Evolutionary conservation across 2,329 filamentous ascomycete species (phyloP).

Genomic region (Cladosporium sp.): DNA sequence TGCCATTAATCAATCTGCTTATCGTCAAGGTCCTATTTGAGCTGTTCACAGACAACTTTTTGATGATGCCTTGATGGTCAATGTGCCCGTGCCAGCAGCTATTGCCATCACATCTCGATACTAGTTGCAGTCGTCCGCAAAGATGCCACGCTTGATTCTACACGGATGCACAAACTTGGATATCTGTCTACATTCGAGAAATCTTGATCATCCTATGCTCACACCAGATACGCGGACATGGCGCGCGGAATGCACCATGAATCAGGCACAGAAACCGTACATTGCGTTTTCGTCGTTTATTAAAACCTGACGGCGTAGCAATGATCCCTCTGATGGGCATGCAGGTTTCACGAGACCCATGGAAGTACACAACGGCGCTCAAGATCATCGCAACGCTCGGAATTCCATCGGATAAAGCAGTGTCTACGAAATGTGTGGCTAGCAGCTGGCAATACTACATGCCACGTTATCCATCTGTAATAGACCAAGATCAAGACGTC

Average conservation of each 20-base stretch:
- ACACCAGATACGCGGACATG: neutral
- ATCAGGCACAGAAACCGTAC: neutral
- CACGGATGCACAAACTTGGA: neutral
- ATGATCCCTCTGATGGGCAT: neutral
- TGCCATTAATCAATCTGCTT: neutral
- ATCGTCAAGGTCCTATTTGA: neutral
- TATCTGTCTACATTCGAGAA: neutral
- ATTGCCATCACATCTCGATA: neutral
- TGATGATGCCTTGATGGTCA: neutral
- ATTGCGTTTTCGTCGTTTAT: neutral
- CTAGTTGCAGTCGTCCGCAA: neutral
- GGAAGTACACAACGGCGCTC: neutral
- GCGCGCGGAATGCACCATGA: neutral
- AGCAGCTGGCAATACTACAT: neutral
- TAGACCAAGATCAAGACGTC: constrained; percentile 9
- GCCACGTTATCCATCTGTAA: neutral
- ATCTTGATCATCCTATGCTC: neutral
- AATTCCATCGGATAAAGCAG: neutral
- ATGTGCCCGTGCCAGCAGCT: neutral
- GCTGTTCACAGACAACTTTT: neutral
- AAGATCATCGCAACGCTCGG: neutral
- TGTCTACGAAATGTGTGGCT: neutral
- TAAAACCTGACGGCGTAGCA: neutral
- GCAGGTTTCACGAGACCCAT: neutral
- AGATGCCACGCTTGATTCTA: neutral